Percentiles rank a stretch among this genome's conserved stretches.
These are phyloP conservation scores for Fraxinus latifolia DNA, from an alignment of 305 asterid species.

Conservation along the genomic window DNA sequence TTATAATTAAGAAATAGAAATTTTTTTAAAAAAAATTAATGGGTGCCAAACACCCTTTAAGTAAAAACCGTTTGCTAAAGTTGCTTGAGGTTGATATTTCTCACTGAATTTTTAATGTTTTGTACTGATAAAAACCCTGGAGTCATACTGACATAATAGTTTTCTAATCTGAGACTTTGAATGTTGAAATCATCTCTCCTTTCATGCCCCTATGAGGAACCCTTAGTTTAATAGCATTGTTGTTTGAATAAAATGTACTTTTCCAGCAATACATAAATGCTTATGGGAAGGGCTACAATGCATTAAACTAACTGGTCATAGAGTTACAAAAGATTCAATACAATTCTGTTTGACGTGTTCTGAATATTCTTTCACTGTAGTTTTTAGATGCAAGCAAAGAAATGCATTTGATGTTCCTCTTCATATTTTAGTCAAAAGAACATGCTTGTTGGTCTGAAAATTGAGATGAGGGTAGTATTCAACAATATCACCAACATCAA, in stretches of 20 bases:
- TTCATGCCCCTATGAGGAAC: not conserved
- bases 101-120: not conserved
- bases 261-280: not conserved
- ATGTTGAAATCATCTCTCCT: not conserved
- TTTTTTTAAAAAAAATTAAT: no score
- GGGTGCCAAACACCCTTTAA: not conserved
- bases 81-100: constrained; percentile 1
- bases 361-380: not conserved
- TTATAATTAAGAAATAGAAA: no score
- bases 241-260: not conserved
- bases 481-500: not conserved
- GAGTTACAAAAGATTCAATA: not conserved
- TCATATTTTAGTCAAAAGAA: not conserved
- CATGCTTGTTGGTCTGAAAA: not conserved
- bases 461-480: not conserved
- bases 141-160: not conserved
- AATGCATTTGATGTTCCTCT: not conserved
- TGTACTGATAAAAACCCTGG: constrained; percentile 7
- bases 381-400: not conserved
- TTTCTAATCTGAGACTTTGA: not conserved
- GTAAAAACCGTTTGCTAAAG: not conserved
- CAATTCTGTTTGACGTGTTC: not conserved
- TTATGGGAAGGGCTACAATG: not conserved
- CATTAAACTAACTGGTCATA: not conserved
- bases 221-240: not conserved